Evolutionary conservation across 2,329 filamentous ascomycete genomes (phyloP).

Genomic region (Domatiomyces globalis): DNA sequence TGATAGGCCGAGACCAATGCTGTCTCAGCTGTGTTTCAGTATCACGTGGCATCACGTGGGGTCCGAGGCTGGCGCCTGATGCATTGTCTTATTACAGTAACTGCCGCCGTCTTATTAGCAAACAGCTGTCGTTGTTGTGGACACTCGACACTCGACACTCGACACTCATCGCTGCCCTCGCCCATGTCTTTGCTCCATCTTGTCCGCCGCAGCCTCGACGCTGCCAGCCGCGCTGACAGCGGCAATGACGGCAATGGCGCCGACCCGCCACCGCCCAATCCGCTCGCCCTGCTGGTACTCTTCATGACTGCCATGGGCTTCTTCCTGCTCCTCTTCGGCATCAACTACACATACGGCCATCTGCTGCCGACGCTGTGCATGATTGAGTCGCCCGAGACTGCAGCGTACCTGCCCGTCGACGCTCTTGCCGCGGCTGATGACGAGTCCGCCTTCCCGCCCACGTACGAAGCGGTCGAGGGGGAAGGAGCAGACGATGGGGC

Average conservation of each 20-base stretch:
- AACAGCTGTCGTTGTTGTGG: too few relatives aligned
- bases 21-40: not conserved
- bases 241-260: too few relatives aligned
- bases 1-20: too few relatives aligned
- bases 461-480: constrained; percentile 21
- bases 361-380: constrained; percentile 49
- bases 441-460: constrained; percentile 15
- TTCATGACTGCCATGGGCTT: constrained; percentile 20
- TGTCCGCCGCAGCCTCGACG: not conserved
- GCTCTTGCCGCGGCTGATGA: constrained; percentile 20
- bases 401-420: constrained; percentile 39
- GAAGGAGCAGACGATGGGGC: constrained; percentile 14
- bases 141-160: not conserved
- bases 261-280: constrained; percentile 7
- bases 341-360: constrained; percentile 43
- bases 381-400: constrained; percentile 46
- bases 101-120: too few relatives aligned
- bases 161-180: not conserved
- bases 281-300: constrained; percentile 19
- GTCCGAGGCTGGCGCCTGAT: too few relatives aligned
- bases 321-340: constrained; percentile 15
- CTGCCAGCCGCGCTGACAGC: not conserved
- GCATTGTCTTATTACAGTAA: too few relatives aligned
- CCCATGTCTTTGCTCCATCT: not conserved
- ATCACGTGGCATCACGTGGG: not conserved